phyloP scores from a whole-genome alignment of 2,329 filamentous ascomycete genomes.

The Stagonosporopsis chrysanthemi region DNA sequence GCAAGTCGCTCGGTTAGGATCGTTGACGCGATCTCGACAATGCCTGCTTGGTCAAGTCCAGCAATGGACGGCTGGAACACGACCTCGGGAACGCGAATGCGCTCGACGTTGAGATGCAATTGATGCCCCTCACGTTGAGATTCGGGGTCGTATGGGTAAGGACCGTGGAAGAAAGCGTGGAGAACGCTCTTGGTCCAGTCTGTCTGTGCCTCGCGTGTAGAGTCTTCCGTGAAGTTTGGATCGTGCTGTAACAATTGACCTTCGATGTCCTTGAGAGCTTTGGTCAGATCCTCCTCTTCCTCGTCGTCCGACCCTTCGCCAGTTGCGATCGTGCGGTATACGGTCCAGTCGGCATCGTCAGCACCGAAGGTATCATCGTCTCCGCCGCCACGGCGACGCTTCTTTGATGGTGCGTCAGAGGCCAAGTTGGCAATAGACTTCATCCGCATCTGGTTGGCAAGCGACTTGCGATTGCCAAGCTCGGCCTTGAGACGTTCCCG shows the following conservation, averaged over 20 bases:
- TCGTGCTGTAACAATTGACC: conserved; percentile 86
- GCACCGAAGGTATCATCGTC: conserved; percentile 97
- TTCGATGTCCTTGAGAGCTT: conserved; percentile 78
- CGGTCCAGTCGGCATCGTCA: conserved; percentile 97
- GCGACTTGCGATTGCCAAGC: conserved; percentile 92
- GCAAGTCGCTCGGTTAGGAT: conserved; percentile 84
- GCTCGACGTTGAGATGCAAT: conserved; percentile 94
- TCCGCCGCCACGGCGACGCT: conserved; percentile 81
- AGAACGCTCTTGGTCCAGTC: conserved; percentile 95
- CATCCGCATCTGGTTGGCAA: conserved; percentile 97
- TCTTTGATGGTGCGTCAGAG: conserved; percentile 82
- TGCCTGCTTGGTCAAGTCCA: conserved; percentile 89
- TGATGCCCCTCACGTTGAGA: conserved; percentile 84
- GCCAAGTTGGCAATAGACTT: conserved; percentile 96
- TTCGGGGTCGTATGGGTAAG: conserved; percentile 82
- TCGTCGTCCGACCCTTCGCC: conserved; percentile 85
- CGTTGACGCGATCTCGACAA: conserved; percentile 90
- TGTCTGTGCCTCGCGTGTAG: conserved; percentile 88
- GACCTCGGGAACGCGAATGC: conserved; percentile 91
- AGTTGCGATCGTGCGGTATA: conserved; percentile 91
- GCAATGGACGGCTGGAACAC: conserved; percentile 93
- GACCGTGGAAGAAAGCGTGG: conserved; percentile 88
- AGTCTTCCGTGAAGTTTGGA: conserved; percentile 86
- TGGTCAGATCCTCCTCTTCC: conserved; percentile 85
- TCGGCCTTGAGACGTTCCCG: conserved; percentile 92